phyloP scores from a whole-genome alignment of 768 basidiomycete genomes.

The Phlebiopsis gigantea region DNA sequence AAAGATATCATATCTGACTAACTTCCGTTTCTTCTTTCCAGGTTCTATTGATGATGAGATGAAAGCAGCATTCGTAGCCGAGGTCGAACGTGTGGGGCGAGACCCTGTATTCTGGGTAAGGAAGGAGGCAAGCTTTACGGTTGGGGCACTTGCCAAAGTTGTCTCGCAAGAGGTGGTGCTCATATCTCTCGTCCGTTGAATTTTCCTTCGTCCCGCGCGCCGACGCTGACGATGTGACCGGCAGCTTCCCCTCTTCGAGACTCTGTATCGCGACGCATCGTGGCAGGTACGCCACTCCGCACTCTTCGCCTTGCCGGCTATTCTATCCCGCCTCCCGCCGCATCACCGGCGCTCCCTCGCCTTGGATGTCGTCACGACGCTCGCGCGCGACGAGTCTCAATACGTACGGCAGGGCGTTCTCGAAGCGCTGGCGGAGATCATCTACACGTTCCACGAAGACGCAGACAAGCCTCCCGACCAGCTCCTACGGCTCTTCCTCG shows the following conservation, averaged over 20 bases:
- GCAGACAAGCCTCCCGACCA: constrained; percentile 67
- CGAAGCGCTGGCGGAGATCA: constrained; percentile 85
- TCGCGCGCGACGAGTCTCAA: constrained; percentile 57
- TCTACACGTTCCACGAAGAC: constrained; percentile 71
- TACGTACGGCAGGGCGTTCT: constrained; percentile 76
- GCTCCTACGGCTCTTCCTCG: constrained; percentile 74
- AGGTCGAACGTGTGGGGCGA: constrained; percentile 61
- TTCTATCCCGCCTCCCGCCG: constrained; percentile 61
- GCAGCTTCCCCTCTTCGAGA: constrained; percentile 79
- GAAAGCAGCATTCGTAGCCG: constrained; percentile 62
- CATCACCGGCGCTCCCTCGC: constrained; percentile 58
- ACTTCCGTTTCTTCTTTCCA: constrained; percentile 22
- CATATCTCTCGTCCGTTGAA: constrained; percentile 49
- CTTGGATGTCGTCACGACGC: constrained; percentile 54
- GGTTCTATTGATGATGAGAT: constrained; percentile 52
- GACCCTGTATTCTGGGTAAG: constrained; percentile 76
- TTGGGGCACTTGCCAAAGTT: constrained; percentile 85
- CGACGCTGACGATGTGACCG: constrained; percentile 3
- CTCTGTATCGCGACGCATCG: constrained; percentile 57
- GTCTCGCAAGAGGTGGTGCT: constrained; percentile 71
- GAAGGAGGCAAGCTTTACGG: constrained; percentile 80
- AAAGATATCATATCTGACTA: background rate
- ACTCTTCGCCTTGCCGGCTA: constrained; percentile 77
- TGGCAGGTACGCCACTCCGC: constrained; percentile 88
- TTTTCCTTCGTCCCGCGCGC: background rate